These are phyloP conservation scores for Clavispora fructus DNA, from an alignment of 805 yeast species.

Conservation along the genomic window DNA sequence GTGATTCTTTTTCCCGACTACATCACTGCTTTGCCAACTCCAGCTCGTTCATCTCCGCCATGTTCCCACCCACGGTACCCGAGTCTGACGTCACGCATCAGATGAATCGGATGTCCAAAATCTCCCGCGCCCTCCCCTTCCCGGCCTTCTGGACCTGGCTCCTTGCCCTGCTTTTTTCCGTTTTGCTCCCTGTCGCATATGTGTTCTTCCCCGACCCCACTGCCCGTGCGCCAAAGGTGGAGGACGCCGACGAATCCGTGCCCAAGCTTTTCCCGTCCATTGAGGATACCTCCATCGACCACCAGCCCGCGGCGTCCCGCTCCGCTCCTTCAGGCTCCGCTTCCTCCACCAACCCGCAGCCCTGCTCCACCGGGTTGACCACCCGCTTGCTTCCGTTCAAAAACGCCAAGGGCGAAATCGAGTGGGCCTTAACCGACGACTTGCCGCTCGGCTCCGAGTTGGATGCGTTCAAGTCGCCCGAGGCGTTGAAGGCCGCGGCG, in stretches of 20 bases:
- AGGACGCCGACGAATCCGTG: not conserved
- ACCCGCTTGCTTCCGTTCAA: constrained; percentile 48
- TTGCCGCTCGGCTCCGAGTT: constrained; percentile 20
- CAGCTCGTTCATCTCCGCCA: not conserved
- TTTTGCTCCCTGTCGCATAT: not conserved
- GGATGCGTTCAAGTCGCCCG: constrained; percentile 20
- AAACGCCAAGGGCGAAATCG: constrained; percentile 50
- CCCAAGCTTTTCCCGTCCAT: constrained; percentile 12
- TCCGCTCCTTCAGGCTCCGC: not conserved
- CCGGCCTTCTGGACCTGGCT: not conserved
- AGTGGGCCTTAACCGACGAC: constrained; percentile 51
- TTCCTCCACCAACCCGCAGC: constrained; percentile 13
- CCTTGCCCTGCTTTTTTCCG: not conserved
- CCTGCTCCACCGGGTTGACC: constrained; percentile 48
- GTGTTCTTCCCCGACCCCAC: not conserved
- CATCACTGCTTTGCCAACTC: not conserved
- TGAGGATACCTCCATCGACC: not conserved
- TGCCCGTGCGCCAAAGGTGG: not conserved
- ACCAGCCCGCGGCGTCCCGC: not conserved
- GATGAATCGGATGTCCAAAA: not conserved
- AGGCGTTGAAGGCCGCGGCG: not conserved
- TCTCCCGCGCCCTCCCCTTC: not conserved
- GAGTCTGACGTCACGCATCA: not conserved
- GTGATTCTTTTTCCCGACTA: not conserved
- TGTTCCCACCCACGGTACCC: not conserved